Percentiles rank a stretch among this genome's conserved stretches.
These are phyloP conservation scores for Pseudopithomyces maydicus DNA, from an alignment of 2,329 filamentous ascomycete species.

Conservation along the genomic window DNA sequence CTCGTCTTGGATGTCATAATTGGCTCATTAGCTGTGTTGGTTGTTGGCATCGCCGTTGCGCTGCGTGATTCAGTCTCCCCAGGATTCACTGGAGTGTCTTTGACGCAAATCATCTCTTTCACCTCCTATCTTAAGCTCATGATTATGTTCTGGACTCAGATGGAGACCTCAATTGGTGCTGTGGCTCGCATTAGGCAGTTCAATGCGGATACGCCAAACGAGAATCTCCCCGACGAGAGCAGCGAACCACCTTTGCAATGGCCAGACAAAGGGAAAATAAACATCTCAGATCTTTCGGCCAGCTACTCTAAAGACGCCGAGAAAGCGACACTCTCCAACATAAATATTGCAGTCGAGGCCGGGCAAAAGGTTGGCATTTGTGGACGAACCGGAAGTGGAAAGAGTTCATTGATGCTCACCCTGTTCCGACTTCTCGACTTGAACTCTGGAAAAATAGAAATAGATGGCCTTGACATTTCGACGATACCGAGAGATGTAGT, in stretches of 20 bases:
- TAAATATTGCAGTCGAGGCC: constrained; percentile 44
- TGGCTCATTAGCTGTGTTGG: constrained; percentile 20
- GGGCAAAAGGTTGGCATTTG: constrained; percentile 54
- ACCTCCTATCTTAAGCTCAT: constrained; percentile 53
- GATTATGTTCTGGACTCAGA: constrained; percentile 55
- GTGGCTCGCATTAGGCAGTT: constrained; percentile 58
- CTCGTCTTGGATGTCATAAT: constrained; percentile 39
- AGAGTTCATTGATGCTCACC: constrained; percentile 32
- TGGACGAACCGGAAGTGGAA: constrained; percentile 56
- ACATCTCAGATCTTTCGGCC: constrained; percentile 1
- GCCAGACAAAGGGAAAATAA: neutral
- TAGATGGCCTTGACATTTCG: constrained; percentile 55
- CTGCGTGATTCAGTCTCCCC: constrained; percentile 32
- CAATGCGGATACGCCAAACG: constrained; percentile 45
- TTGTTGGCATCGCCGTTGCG: constrained; percentile 33
- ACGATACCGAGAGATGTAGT: constrained; percentile 45
- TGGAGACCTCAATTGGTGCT: constrained; percentile 61
- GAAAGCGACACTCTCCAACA: neutral
- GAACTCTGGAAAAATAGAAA: constrained; percentile 41
- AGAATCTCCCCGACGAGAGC: constrained; percentile 24
- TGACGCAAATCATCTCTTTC: constrained; percentile 56
- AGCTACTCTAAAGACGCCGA: neutral
- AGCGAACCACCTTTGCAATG: constrained; percentile 28
- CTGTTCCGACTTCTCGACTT: constrained; percentile 26
- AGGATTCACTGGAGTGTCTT: constrained; percentile 53